phyloP scores from a whole-genome alignment of 1,284 basidiomycete species.

The Leccinum subrobustum region DNA sequence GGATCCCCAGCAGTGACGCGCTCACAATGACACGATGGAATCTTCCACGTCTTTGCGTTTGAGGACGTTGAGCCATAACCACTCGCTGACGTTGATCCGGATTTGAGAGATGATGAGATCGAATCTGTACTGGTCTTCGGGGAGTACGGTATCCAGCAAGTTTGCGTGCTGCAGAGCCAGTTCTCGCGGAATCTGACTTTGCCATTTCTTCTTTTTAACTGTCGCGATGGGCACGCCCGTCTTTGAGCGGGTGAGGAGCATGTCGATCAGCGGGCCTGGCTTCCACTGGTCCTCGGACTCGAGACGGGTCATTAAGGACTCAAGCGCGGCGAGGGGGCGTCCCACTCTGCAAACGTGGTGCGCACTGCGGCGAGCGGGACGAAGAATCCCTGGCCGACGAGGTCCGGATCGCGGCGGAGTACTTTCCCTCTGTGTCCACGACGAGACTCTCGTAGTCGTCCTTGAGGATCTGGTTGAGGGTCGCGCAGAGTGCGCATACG shows the following conservation, averaged over 20 bases:
- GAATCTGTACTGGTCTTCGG: slow-evolving; percentile 75
- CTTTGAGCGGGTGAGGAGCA: slow-evolving; percentile 64
- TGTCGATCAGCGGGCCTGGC: slow-evolving; percentile 76
- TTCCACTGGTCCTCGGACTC: slow-evolving; percentile 56
- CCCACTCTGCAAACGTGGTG: slow-evolving; percentile 82
- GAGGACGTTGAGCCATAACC: slow-evolving; percentile 89
- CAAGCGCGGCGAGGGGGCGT: slow-evolving; percentile 75
- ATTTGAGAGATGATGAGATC: slow-evolving; percentile 72
- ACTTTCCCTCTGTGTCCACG: slow-evolving; percentile 77
- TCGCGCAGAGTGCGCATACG: slow-evolving; percentile 71
- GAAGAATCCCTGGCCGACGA: slow-evolving; percentile 74
- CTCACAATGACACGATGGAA: slow-evolving; percentile 70
- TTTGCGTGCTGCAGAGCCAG: slow-evolving; percentile 64
- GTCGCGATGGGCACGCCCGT: slow-evolving; percentile 56
- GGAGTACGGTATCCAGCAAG: slow-evolving; percentile 62
- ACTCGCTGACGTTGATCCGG: slow-evolving; percentile 76
- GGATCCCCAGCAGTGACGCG: slow-evolving; percentile 11
- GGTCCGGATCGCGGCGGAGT: slow-evolving; percentile 62
- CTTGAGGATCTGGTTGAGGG: slow-evolving; percentile 68
- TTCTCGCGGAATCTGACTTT: slow-evolving; percentile 17
- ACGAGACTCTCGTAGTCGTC: slow-evolving; percentile 81
- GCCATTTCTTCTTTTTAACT: too few relatives aligned
- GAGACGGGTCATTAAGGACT: slow-evolving; percentile 60
- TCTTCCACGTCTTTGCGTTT: slow-evolving; percentile 81
- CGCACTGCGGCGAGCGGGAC: slow-evolving; percentile 81